Base-by-base conservation (phyloP, 2,329 filamentous ascomycete species). In the Xylaria sp. region DNA sequence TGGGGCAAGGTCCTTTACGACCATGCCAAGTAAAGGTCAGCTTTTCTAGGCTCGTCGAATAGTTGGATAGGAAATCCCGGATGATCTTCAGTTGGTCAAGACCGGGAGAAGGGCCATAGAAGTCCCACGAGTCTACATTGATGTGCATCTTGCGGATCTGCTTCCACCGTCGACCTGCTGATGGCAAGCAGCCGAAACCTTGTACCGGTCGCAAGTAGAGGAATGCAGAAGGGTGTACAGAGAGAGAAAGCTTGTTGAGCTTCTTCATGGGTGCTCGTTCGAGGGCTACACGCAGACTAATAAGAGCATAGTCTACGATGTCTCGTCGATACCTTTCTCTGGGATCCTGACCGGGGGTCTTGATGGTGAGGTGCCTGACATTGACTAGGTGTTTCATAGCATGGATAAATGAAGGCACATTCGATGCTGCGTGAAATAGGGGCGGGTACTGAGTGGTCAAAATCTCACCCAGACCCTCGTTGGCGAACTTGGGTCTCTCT, bases 401-500 rank as follows among this genome's bases (percentile, higher is more conserved):
- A 64, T 85, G 81, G 67, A 93, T 86, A 76, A 96, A 96, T 46
- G 90, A 89, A 4, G 89, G 84, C 5, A 95, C 88, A 70, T 96
- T 94, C 62, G 90, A 93, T 6, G 92, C 90, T 5, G 91, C 90
- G 70, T 96, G 92, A 76, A 96, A 96, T 2, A 96, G 77, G 4
- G 92, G 90, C 55, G 91, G 90, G 69, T 95, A 96, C 75, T 96
- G 91, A 71, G 91, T 86, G 11, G 91, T 90, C 62, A 96, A 80
- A 60, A 95, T 82, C 70, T 93, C 88, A 62, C 87, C 91, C 69
- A 94, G 84, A 68, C 91, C 89, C 67, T 83, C 81, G 72, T 87
- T 90, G 66, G 88, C 90, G 72, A 95, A 95, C 75, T 91, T 93
- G 55, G 88, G 89, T 57, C 86, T 79, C 64, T 83, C 80, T 66